phyloP scores from a whole-genome alignment of 2,329 filamentous ascomycete species.

The Diaporthe sp. region DNA sequence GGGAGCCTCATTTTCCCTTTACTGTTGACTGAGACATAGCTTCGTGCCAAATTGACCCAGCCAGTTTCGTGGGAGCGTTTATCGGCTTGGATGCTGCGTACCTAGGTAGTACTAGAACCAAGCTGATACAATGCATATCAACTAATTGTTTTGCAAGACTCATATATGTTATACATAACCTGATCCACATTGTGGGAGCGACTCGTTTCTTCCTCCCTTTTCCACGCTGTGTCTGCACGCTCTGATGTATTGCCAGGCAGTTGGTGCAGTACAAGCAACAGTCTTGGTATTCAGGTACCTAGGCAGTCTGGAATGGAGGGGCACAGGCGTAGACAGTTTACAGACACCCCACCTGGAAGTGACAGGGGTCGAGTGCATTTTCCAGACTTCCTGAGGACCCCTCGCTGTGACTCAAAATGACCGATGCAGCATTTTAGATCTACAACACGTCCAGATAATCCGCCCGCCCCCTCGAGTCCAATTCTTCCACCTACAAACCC shows the following conservation, averaged over 20 bases:
- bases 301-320: not conserved
- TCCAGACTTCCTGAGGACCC: constrained; percentile 14
- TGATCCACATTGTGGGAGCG: too few relatives aligned
- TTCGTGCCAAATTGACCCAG: not conserved
- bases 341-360: constrained; percentile 18
- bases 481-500: not conserved
- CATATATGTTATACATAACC: too few relatives aligned
- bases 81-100: not conserved
- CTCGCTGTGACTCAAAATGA: constrained; percentile 39
- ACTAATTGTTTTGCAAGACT: not conserved
- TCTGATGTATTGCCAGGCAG: not conserved
- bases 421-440: constrained; percentile 8
- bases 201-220: not conserved
- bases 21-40: not conserved
- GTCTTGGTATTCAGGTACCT: not conserved
- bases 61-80: not conserved
- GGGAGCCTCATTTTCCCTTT: too few relatives aligned
- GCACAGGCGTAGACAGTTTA: constrained; percentile 5
- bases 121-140: too few relatives aligned
- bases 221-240: not conserved
- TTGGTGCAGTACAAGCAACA: not conserved
- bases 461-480: not conserved
- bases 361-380: constrained; percentile 22
- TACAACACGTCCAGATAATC: not conserved
- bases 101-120: not conserved